Evolutionary conservation across 495 filamentous ascomycete genomes (phyloP), one percentile per base, ranked within the genome.

Genomic region (Neurospora africana): DNA sequence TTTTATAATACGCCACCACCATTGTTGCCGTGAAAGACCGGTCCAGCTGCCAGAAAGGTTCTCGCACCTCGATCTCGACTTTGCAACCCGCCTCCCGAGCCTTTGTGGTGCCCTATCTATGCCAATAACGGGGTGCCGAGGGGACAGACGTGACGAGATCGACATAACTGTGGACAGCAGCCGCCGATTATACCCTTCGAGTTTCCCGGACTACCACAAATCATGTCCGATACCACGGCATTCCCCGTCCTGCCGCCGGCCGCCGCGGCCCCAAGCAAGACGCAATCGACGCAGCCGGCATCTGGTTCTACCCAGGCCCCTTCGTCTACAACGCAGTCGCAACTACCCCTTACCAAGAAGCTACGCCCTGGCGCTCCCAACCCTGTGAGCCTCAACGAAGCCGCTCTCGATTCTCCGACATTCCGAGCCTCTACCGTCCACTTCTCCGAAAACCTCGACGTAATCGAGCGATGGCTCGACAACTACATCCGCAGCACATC

Each of bases 401-500:
- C 95, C 68, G 92, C 94, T 37, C 90, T 98, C 82, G 95, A 99
- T 82, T 95, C 93, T 4, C 95, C 95, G 30, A 96, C 94, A 43
- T 99, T 98, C 81, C 91, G 95, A 73, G 92, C 94, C 39, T 92
- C 93, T 15, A 89, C 94, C 71, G 82, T 91, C 44, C 94, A 98
- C 83, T 97, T 97, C 83, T 85, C 89, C 39, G 95, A 98, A 74
- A 94, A 98, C 84, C 88, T 97, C 78, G 95, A 98, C 71, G 86
- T 88, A 71, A 87, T 98, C 70, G 96, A 98, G 79, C 90, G 88
- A 86, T 98, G 95, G 95, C 90, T 98, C 33, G 94, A 98, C 47
- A 87, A 86, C 72, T 98, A 97, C 79, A 84, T 92, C 71, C 92
- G 88, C 79, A 88, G 91, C 21, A 90, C 93, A 2, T 88, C 90